Evolutionary conservation across 2,329 filamentous ascomycete genomes (phyloP).

Genomic region (Colletotrichum trifolii): DNA sequence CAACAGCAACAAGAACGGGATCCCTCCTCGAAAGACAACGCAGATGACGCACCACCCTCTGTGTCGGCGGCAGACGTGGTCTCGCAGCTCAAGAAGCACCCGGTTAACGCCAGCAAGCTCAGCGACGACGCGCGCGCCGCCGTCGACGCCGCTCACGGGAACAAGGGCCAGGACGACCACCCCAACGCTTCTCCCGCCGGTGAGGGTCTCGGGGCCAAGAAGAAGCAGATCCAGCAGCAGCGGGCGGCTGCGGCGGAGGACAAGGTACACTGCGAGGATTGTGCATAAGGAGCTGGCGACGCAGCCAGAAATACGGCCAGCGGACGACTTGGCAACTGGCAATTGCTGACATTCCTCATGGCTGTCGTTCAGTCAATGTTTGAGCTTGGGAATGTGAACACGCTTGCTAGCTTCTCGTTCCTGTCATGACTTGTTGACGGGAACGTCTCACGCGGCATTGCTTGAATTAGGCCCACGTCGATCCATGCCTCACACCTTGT

Average conservation of each 20-base stretch:
- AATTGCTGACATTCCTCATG: too few relatives aligned
- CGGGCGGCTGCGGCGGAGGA: not conserved
- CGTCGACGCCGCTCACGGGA: slow-evolving; percentile 30
- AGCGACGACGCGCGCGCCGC: slow-evolving; percentile 25
- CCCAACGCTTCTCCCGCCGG: slow-evolving; percentile 17
- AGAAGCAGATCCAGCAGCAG: not conserved
- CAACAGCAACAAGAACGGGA: not conserved
- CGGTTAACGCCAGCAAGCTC: slow-evolving; percentile 16
- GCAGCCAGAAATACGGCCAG: too few relatives aligned
- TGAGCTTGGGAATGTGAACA: too few relatives aligned
- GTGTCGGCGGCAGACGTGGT: slow-evolving; percentile 7
- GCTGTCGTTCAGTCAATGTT: too few relatives aligned
- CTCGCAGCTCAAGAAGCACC: slow-evolving; percentile 30
- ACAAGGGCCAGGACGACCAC: slow-evolving; percentile 33
- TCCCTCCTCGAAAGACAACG: slow-evolving; percentile 4
- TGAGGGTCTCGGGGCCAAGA: not conserved
- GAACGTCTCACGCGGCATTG: too few relatives aligned
- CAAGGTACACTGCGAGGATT: slow-evolving; percentile 33
- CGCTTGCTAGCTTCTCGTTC: too few relatives aligned
- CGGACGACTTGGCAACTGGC: too few relatives aligned
- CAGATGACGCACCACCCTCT: slow-evolving; percentile 10
- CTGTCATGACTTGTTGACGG: too few relatives aligned
- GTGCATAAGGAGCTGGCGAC: slow-evolving; percentile 12
- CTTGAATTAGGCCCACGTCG: too few relatives aligned
- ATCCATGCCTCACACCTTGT: too few relatives aligned